Base-by-base conservation (phyloP, 2,329 filamentous ascomycete species). In the Amauroascus verrucosus region DNA sequence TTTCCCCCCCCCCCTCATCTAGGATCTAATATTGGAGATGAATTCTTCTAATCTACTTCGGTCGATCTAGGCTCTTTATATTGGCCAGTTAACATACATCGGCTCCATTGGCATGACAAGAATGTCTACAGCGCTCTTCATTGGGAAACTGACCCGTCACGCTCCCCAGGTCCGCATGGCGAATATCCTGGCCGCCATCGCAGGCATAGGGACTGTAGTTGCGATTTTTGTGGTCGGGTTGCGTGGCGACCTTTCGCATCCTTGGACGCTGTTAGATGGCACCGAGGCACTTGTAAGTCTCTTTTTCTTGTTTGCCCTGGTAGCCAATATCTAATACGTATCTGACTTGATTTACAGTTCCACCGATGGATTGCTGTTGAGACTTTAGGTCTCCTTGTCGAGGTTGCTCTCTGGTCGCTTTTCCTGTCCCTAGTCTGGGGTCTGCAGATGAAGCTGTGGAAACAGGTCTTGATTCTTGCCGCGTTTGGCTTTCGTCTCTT, bases 251-350 rank as follows among this genome's bases (percentile, higher is more conserved):
- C 35, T 54, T 14, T 14, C 32, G 30, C 33, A 35, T 18, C 54
- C 54, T 49, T 56, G 54, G 54, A n/a, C 30, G 14, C 33, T 40
- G 9, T 6, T 54, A 38, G 54, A 56, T 38, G 54, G 54, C 30
- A 38, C 51, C 6, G 6, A 56, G 11, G 9, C 54, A n/a, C 44
- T 56, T 20, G 54, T 56, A 50, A 11, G 51, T 20, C 11, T 7
- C 22, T n/a, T 38, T 14, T 14, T 7, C 28, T 54, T 48, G 16
- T 16, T 37, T n/a, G 2, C 20, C 32, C n/a, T 53, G 18, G 22
- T 38, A 37, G 7, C 28, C 9, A n/a, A 30, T 30, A 30, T 30
- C 26, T 30, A 9, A 30, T 18, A 13, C 26, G 45, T 46, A 18
- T 46, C 50, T 53, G 20, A 45, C 50, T 9, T 37, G 14, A 9